Evolutionary conservation across 2,329 filamentous ascomycete genomes (phyloP).

Genomic region (Colletotrichum zoysiae): DNA sequence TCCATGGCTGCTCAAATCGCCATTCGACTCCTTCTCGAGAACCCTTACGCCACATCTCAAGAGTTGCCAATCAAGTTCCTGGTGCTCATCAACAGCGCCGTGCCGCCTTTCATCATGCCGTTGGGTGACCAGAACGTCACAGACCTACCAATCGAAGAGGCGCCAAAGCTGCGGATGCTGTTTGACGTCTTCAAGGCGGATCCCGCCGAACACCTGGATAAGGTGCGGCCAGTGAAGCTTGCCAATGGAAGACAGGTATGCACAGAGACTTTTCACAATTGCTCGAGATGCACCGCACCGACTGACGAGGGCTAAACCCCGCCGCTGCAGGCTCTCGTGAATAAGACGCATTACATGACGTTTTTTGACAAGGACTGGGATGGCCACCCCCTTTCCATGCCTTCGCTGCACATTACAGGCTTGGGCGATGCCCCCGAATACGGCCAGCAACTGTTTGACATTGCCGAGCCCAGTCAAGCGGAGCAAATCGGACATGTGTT

Average conservation of each 20-base stretch:
- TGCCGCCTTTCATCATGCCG: conserved; percentile 20
- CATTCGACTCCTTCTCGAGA: conserved; percentile 14
- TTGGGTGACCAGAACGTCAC: conserved; percentile 2
- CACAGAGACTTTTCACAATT: not conserved
- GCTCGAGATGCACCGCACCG: not conserved
- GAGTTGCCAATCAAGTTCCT: conserved; percentile 25
- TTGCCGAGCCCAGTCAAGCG: conserved; percentile 15
- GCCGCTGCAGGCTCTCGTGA: not conserved
- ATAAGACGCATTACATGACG: not conserved
- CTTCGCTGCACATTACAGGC: conserved; percentile 20
- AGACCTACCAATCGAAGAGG: not conserved
- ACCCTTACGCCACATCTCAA: conserved; percentile 18
- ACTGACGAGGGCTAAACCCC: not conserved
- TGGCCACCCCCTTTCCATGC: conserved; percentile 24
- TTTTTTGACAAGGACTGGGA: conserved; percentile 21
- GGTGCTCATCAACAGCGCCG: conserved; percentile 25
- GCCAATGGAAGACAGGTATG: not conserved
- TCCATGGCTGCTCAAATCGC: conserved; percentile 20
- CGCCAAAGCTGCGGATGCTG: not conserved
- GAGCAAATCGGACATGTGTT: conserved; percentile 2
- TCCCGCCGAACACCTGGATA: not conserved
- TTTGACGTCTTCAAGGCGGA: not conserved
- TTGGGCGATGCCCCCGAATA: conserved; percentile 17
- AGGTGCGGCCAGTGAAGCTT: not conserved
- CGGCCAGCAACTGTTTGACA: conserved; percentile 23